Conservation (phyloP, 345 rosid species). For the Euphorbia pulcherrima region DNA sequence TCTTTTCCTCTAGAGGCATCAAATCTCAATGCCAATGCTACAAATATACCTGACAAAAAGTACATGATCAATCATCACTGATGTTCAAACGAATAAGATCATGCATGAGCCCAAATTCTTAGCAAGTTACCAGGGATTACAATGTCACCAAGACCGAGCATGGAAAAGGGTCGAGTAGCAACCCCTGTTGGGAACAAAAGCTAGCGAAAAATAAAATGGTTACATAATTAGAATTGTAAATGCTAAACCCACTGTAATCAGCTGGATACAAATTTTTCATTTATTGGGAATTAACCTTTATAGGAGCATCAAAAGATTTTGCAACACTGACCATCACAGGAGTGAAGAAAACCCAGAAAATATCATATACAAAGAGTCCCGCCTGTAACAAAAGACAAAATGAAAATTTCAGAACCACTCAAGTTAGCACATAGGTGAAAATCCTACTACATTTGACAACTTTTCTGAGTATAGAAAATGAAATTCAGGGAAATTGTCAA, state of each 20-base stretch:
- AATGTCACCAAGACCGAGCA: slow-evolving; percentile 99
- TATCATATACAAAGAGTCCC: slow-evolving; percentile 93
- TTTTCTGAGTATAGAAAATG: neutral
- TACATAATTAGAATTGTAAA: neutral
- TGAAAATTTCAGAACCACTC: neutral
- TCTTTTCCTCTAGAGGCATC: slow-evolving; percentile 85
- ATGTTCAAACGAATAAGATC: neutral
- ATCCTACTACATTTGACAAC: neutral
- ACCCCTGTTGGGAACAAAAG: slow-evolving; percentile 91
- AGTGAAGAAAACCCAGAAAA: slow-evolving; percentile 99
- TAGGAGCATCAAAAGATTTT: slow-evolving; percentile 97
- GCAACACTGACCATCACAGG: slow-evolving; percentile 99
- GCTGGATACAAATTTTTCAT: neutral
- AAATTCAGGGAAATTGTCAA: neutral
- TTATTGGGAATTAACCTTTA: slow-evolving; percentile 64
- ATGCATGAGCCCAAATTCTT: slow-evolving; percentile 4
- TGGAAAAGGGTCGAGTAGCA: slow-evolving; percentile 74
- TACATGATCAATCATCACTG: neutral
- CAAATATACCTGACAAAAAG: slow-evolving; percentile 73
- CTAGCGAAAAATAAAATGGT: slow-evolving; percentile 34
- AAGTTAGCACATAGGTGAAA: neutral
- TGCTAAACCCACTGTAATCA: neutral
- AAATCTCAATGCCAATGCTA: slow-evolving; percentile 88
- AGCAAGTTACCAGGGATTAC: slow-evolving; percentile 81
- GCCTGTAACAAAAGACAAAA: slow-evolving; percentile 44